Base-by-base conservation (phyloP, 345 rosid genomes). In the Eucalyptus regnans region DNA sequence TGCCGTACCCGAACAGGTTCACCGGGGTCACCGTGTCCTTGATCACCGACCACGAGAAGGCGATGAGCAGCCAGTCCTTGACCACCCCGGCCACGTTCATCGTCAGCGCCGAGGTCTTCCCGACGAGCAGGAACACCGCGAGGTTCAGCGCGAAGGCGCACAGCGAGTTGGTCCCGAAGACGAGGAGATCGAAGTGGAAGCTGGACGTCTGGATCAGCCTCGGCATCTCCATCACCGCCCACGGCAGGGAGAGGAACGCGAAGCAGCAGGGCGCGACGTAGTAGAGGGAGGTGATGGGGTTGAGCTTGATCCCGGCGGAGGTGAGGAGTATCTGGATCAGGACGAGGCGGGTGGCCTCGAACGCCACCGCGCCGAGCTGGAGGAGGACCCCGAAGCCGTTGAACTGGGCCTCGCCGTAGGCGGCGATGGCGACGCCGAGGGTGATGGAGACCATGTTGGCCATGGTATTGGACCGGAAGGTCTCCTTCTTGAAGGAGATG, bases 221-320 rank as follows among this genome's bases (percentile, higher is more conserved):
- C 46, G 94, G 93, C 18, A 93, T 91, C 43, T 93, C 91, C 85
- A 87, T 92, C 86, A 93, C 94, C 2, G 94, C 94, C 80, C 92
- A 92, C 5, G 94, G 94, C 3, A 92, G 89, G 90, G 94, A 92
- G 37, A 92, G 90, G 90, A 92, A 92, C 41, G 54, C 92, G 86
- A 92, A 90, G 86, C 94, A 92, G n/a, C 94, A 92, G 27, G 94
- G 94, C 3, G 94, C 94, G n/a, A 92, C 92, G 50, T 91, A 92
- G 88, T 92, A 92, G 56, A 92, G 93, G 43, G 93, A 89, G 80
- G 94, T 92, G 48, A 91, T 92, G 33, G 94, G 94, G 86, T 92
- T 92, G 80, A 92, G 86, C 3, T 89, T 91, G 29, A 92, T 91
- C 48, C 94, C 94, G 27, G 88, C 90, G 25, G 94, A 90, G 2